These are phyloP conservation scores for Endocladia muricata DNA, from an alignment of 31 red algal genomes.

Conservation along the genomic window DNA sequence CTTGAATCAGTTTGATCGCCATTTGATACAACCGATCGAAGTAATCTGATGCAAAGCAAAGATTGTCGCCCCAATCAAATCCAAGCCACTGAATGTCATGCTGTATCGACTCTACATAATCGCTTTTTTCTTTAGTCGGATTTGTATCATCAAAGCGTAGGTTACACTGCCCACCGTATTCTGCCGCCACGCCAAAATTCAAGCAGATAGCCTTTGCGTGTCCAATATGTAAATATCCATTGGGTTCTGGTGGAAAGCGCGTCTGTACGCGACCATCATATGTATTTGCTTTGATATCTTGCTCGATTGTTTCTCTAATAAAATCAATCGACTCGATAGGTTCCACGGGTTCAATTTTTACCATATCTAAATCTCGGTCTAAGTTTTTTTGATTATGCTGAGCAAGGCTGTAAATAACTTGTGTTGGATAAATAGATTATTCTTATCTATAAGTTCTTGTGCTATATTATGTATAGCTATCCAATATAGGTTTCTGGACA, in stretches of 20 bases:
- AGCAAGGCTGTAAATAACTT: no score
- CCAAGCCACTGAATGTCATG: conserved; percentile 32
- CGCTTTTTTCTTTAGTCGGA: conserved; percentile 39
- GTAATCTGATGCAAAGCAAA: conserved; percentile 53
- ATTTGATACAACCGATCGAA: conserved; percentile 37
- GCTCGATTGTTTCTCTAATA: no score
- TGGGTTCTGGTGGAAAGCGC: conserved; percentile 65
- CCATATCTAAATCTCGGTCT: no score
- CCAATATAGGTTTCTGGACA: no score
- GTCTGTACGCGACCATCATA: conserved; percentile 52
- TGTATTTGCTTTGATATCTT: no score
- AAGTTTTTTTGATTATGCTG: no score
- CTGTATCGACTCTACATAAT: conserved; percentile 51
- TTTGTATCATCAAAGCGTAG: conserved; percentile 70
- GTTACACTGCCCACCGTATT: conserved; percentile 28
- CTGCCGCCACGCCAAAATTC: conserved; percentile 39
- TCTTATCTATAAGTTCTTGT: no score
- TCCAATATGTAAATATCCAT: conserved; percentile 61
- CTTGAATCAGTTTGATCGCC: conserved; percentile 24
- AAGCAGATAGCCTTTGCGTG: conserved; percentile 54
- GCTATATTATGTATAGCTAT: no score
- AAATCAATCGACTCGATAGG: no score
- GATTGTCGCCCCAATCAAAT: conserved; percentile 18
- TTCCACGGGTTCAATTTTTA: no score
- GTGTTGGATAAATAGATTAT: no score